Conservation (phyloP, 2,329 filamentous ascomycete genomes). For the Cordyceps javanica region DNA sequence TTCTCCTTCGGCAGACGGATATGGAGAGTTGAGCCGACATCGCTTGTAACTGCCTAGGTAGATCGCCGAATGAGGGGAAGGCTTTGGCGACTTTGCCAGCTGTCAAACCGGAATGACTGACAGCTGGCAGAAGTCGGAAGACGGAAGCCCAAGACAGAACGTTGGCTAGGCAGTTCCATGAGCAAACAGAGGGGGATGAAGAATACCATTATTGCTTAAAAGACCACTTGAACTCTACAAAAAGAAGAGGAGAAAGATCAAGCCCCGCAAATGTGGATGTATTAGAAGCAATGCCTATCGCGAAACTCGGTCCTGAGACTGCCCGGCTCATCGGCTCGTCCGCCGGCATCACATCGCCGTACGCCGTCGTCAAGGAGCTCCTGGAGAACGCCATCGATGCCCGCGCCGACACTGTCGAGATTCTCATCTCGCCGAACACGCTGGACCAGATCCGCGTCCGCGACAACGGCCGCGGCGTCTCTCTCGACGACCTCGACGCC, state of each 20-base stretch:
- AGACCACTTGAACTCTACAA: too few species aligned
- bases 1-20: too few species aligned
- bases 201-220: too few species aligned
- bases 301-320: slow-evolving; percentile 40
- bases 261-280: too few species aligned
- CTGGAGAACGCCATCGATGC: slow-evolving; percentile 74
- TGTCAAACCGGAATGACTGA: not conserved
- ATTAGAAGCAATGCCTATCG: slow-evolving; percentile 43
- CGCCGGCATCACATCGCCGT: slow-evolving; percentile 52
- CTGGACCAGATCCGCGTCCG: slow-evolving; percentile 63
- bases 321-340: slow-evolving; percentile 54
- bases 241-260: too few species aligned
- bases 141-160: not conserved
- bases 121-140: not conserved
- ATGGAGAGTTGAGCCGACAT: too few species aligned
- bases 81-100: too few species aligned
- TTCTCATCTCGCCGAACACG: slow-evolving; percentile 59
- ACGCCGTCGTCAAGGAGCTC: slow-evolving; percentile 66
- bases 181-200: not conserved
- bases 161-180: not conserved
- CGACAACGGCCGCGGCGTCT: slow-evolving; percentile 70
- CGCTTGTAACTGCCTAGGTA: too few species aligned
- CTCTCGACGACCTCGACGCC: slow-evolving; percentile 50
- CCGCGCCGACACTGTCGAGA: slow-evolving; percentile 57
- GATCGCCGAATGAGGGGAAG: too few species aligned